phyloP scores from a whole-genome alignment of 1,284 basidiomycete genomes.

The Abortiporus biennis region DNA sequence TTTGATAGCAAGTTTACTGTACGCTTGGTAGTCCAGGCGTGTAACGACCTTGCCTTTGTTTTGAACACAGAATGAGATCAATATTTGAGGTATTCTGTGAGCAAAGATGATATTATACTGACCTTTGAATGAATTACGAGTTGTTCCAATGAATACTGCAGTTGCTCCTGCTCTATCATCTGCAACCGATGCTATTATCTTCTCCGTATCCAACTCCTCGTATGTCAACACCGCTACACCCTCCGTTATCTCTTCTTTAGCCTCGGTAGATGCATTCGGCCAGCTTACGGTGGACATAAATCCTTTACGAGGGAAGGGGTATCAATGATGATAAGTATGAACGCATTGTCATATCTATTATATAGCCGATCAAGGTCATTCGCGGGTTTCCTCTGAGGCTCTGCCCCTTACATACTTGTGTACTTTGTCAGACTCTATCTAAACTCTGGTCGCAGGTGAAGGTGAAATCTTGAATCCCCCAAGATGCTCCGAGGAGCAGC shows the following conservation, averaged over 20 bases:
- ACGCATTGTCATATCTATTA: constrained; percentile 1
- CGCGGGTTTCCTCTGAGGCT: not conserved
- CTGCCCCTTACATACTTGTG: too few relatives aligned
- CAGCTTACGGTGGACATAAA: constrained; percentile 5
- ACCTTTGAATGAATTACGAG: constrained; percentile 59
- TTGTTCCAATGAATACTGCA: constrained; percentile 71
- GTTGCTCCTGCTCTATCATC: constrained; percentile 65
- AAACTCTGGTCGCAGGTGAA: too few relatives aligned
- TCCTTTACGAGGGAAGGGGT: not conserved
- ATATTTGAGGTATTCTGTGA: not conserved
- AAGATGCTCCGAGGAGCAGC: too few relatives aligned
- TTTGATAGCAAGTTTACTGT: constrained; percentile 77
- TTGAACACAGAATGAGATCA: not conserved
- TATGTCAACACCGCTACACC: constrained; percentile 60
- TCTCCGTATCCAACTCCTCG: constrained; percentile 45
- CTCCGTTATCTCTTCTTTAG: constrained; percentile 36
- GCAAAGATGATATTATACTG: not conserved
- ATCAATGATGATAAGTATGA: not conserved
- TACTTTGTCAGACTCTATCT: too few relatives aligned
- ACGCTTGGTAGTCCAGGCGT: constrained; percentile 78
- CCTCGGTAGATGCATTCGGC: constrained; percentile 39
- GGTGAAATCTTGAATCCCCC: too few relatives aligned
- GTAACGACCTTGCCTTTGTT: constrained; percentile 62
- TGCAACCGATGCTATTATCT: constrained; percentile 55
- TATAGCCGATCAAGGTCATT: not conserved